These are phyloP conservation scores for Trichophyton mentagrophytes DNA, from an alignment of 2,329 filamentous ascomycete species.

Conservation along the genomic window DNA sequence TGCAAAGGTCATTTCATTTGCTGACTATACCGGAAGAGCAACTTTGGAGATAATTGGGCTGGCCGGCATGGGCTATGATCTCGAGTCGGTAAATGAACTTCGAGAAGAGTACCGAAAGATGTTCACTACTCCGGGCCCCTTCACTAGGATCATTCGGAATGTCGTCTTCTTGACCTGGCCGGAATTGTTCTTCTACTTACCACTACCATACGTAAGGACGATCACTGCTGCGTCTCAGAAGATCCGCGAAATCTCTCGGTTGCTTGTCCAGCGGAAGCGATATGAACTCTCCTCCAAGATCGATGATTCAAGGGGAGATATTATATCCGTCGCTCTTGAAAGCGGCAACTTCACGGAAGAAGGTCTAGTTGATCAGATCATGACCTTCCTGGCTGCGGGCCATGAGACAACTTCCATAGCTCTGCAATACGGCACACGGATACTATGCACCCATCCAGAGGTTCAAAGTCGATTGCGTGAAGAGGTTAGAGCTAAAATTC, in stretches of 20 bases:
- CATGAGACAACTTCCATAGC: conserved; percentile 69
- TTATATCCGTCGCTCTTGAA: conserved; percentile 66
- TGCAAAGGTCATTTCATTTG: conserved; percentile 42
- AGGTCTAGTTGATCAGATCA: conserved; percentile 73
- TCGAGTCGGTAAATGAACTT: conserved; percentile 47
- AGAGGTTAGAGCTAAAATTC: conserved; percentile 53
- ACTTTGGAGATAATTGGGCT: conserved; percentile 66
- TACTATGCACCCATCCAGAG: conserved; percentile 52
- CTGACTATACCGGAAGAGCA: conserved; percentile 50
- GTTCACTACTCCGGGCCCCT: conserved; percentile 12
- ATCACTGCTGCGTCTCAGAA: conserved; percentile 43
- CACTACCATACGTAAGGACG: conserved; percentile 57
- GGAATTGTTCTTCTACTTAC: conserved; percentile 50
- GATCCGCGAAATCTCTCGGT: conserved; percentile 53
- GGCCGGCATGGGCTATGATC: conserved; percentile 59
- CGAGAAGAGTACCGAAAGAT: conserved; percentile 28
- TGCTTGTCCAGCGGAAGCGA: conserved; percentile 61
- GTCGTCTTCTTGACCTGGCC: conserved; percentile 50
- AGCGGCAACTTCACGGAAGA: conserved; percentile 65
- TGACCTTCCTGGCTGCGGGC: conserved; percentile 76
- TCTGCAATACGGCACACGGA: conserved; percentile 62
- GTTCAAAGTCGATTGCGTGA: conserved; percentile 54
- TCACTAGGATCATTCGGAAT: conserved; percentile 22
- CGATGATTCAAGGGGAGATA: conserved; percentile 43
- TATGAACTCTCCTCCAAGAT: conserved; percentile 29